These are phyloP conservation scores for Globisporangium ultimum DNA, from an alignment of 352 stramenopile genomes.

Conservation along the genomic window DNA sequence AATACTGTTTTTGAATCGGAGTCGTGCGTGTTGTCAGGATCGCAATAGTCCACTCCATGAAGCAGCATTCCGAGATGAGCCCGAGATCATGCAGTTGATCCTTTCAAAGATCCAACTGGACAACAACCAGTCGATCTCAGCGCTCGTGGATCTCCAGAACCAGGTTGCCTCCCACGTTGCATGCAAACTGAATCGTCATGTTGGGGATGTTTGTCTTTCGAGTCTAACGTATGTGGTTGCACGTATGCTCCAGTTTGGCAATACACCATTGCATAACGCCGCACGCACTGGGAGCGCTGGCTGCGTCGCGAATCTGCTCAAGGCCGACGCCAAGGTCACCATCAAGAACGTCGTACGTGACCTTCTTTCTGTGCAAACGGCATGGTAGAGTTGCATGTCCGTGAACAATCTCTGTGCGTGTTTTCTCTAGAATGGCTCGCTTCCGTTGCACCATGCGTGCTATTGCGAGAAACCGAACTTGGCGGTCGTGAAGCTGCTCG, in stretches of 20 bases:
- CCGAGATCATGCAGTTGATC: constrained; percentile 45
- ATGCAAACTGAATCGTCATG: not conserved
- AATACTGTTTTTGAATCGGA: no score
- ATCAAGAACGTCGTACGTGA: constrained; percentile 53
- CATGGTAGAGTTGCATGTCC: not conserved
- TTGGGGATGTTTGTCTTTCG: not conserved
- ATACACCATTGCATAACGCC: constrained; percentile 73
- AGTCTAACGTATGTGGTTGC: not conserved
- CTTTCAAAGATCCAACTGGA: constrained; percentile 51
- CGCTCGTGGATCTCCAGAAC: constrained; percentile 58
- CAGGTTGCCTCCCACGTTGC: constrained; percentile 24
- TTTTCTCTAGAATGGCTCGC: constrained; percentile 55
- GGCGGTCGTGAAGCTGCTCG: constrained; percentile 47
- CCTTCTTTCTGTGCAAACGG: not conserved
- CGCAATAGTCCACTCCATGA: constrained; percentile 77
- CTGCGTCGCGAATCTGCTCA: constrained; percentile 51
- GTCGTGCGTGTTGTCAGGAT: constrained; percentile 37
- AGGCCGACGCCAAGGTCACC: constrained; percentile 37
- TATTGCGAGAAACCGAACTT: constrained; percentile 65
- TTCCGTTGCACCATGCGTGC: constrained; percentile 71
- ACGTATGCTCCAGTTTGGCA: constrained; percentile 58
- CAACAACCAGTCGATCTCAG: constrained; percentile 23
- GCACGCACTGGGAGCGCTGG: constrained; percentile 43
- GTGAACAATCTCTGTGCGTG: not conserved
- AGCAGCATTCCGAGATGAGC: constrained; percentile 48